phyloP scores from a whole-genome alignment of 768 basidiomycete species.

The Macrolepiota albuminosa region DNA sequence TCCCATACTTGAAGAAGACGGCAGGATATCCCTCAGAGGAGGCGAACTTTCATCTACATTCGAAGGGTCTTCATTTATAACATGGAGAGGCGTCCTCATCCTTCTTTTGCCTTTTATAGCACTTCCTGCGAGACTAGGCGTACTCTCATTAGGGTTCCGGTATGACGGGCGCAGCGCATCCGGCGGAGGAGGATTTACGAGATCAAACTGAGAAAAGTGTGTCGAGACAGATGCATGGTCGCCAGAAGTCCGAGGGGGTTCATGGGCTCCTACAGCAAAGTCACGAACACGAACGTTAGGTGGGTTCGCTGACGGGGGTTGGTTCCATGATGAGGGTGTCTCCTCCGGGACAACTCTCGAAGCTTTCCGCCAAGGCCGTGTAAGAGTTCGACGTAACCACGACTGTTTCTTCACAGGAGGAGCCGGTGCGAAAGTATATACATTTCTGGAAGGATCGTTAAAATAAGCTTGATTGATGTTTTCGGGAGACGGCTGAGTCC shows the following conservation, averaged over 20 bases:
- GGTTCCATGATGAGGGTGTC: conserved; percentile 27
- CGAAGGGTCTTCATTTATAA: conserved; percentile 35
- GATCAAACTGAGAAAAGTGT: conserved; percentile 30
- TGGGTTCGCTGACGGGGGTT: conserved; percentile 5
- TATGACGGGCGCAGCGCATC: not conserved
- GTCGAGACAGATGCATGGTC: conserved; percentile 24
- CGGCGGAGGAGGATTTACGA: conserved; percentile 23
- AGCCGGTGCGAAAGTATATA: conserved; percentile 9
- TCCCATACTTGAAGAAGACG: conserved; percentile 5
- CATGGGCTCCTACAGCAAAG: conserved; percentile 11
- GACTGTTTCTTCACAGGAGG: conserved; percentile 29
- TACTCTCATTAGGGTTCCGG: conserved; percentile 11
- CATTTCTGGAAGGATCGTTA: not conserved
- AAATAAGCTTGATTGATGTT: conserved; percentile 4
- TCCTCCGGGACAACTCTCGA: conserved; percentile 8
- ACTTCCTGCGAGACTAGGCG: conserved; percentile 18
- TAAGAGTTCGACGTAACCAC: conserved; percentile 35
- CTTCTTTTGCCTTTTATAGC: conserved; percentile 8
- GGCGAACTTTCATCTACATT: conserved; percentile 25
- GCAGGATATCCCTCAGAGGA: conserved; percentile 7
- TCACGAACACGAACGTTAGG: conserved; percentile 18
- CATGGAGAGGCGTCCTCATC: conserved; percentile 25
- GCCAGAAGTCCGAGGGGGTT: conserved; percentile 17
- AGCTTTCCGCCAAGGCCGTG: conserved; percentile 21
- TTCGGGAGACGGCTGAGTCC: conserved; percentile 10